Evolutionary conservation across 768 basidiomycete genomes (phyloP).

Genomic region (Amanita subjunquillea): DNA sequence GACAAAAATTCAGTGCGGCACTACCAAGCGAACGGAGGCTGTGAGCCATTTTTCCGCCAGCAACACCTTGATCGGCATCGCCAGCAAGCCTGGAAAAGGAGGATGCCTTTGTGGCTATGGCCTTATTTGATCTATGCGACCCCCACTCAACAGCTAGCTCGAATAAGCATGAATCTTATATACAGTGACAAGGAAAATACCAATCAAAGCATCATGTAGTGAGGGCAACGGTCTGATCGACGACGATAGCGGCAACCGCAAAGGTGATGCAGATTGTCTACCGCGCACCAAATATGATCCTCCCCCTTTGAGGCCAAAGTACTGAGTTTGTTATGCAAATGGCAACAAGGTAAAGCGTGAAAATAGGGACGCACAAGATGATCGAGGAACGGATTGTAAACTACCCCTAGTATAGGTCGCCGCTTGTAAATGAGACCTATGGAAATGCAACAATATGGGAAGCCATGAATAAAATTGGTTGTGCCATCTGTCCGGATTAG

Average conservation of each 20-base stretch:
- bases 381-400: constrained; percentile 88
- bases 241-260: constrained; percentile 55
- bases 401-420: constrained; percentile 79
- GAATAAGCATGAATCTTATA: neutral
- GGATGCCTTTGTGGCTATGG: constrained; percentile 45
- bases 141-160: constrained; percentile 78
- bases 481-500: constrained; percentile 52
- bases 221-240: constrained; percentile 53
- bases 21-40: constrained; percentile 77
- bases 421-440: constrained; percentile 81
- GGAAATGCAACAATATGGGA: constrained; percentile 85
- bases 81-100: constrained; percentile 74
- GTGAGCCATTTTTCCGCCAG: constrained; percentile 77
- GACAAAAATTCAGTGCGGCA: constrained; percentile 71
- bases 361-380: constrained; percentile 46
- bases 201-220: constrained; percentile 63
- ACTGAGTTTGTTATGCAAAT: constrained; percentile 26
- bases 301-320: constrained; percentile 68
- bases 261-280: constrained; percentile 22
- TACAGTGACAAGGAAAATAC: constrained; percentile 3
- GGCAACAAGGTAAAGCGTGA: no score
- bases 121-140: constrained; percentile 50
- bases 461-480: constrained; percentile 80
- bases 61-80: constrained; percentile 48
- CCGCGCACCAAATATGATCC: constrained; percentile 68